Percentiles rank a stretch among this genome's conserved stretches.
Conservation (phyloP, 2,329 filamentous ascomycete genomes). For the Plectosphaerella sp. region DNA sequence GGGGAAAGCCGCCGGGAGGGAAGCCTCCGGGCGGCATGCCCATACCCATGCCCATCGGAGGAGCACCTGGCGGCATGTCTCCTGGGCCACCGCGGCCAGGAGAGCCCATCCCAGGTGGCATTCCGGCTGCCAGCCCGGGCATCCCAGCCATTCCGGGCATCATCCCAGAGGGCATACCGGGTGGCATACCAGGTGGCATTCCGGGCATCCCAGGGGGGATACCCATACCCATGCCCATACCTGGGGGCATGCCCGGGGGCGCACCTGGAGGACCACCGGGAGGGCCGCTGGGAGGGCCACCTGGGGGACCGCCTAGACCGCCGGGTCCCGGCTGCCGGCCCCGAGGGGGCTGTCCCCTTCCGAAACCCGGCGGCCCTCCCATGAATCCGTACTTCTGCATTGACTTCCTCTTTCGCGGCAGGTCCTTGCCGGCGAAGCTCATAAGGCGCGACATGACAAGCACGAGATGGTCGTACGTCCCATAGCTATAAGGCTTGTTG, state of each 20-base stretch:
- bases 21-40: not conserved
- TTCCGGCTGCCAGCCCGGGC: slow-evolving; percentile 3
- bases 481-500: slow-evolving; percentile 54
- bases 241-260: not conserved
- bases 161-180: slow-evolving; percentile 1
- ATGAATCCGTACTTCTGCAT: slow-evolving; percentile 49
- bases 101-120: slow-evolving; percentile 2
- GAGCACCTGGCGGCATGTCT: slow-evolving; percentile 1
- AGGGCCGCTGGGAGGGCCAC: too few relatives aligned
- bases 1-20: slow-evolving; percentile 1
- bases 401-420: slow-evolving; percentile 70
- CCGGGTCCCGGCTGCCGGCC: not conserved
- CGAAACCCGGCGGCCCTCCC: slow-evolving; percentile 2
- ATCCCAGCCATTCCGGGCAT: not conserved
- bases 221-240: slow-evolving; percentile 8
- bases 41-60: not conserved
- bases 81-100: not conserved
- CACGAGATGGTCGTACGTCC: slow-evolving; percentile 83
- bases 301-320: not conserved
- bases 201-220: not conserved
- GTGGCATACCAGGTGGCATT: not conserved
- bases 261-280: not conserved
- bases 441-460: slow-evolving; percentile 76
- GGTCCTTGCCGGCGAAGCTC: slow-evolving; percentile 73
- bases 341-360: not conserved